Evolutionary conservation across 352 stramenopile genomes (phyloP).

Genomic region (Globisporangium yorkense): DNA sequence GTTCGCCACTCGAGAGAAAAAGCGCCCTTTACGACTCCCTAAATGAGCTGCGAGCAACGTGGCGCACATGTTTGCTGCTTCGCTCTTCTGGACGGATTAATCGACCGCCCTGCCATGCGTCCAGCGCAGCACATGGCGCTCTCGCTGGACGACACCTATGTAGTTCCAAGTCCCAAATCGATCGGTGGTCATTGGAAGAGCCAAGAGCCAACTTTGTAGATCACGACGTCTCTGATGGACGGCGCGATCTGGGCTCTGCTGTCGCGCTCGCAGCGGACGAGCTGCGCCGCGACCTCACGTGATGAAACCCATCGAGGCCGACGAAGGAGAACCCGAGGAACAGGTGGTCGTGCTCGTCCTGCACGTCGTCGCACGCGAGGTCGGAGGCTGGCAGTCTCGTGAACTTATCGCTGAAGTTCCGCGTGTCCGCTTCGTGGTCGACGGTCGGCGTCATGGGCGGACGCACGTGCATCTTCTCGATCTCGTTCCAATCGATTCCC

Average conservation of each 20-base stretch:
- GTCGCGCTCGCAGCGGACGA: constrained; percentile 1
- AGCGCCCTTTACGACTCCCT: too few relatives aligned
- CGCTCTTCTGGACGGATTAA: too few relatives aligned
- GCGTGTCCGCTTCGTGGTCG: constrained; percentile 86
- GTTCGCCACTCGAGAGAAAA: too few relatives aligned
- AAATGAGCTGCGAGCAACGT: too few relatives aligned
- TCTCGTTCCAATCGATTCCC: constrained; percentile 90
- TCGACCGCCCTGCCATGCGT: too few relatives aligned
- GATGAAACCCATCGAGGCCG: background rate
- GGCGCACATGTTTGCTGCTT: too few relatives aligned
- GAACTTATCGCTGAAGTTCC: constrained; percentile 94
- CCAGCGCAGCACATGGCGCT: too few relatives aligned
- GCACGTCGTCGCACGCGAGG: constrained; percentile 46
- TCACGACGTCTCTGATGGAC: background rate
- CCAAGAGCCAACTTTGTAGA: too few relatives aligned
- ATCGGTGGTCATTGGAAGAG: too few relatives aligned
- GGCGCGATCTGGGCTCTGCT: background rate
- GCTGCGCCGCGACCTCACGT: constrained; percentile 1
- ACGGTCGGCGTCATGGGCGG: constrained; percentile 89
- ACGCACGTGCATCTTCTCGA: constrained; percentile 86
- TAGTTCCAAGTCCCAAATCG: too few relatives aligned
- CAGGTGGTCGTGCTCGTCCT: constrained; percentile 44
- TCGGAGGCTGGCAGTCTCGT: constrained; percentile 64
- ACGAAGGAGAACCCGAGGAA: constrained; percentile 81
- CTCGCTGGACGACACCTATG: too few relatives aligned